Evolutionary conservation across 2,329 filamentous ascomycete species (phyloP), one percentile per base, ranked within the genome.

Genomic region (Periconia sp.): DNA sequence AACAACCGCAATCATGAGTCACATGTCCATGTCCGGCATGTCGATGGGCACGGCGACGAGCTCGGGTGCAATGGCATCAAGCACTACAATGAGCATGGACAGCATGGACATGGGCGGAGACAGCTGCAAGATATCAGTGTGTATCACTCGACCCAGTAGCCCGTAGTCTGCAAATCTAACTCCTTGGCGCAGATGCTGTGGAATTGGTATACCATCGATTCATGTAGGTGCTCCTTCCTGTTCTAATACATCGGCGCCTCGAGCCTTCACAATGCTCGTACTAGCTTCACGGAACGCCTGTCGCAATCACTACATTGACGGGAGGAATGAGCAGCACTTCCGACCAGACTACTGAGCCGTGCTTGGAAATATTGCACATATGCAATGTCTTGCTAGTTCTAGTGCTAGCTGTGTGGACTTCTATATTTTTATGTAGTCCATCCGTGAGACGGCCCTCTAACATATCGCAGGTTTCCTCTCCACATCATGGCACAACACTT

Each of bases 191-290:
- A 65, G 59, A 91, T 91, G 87, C 73, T 89, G 35, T 90, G 87
- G 86, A 91, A 91, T 66, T 89, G 86, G 85, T 77, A 88, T 66
- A 88, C 84, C 1, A 73, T 88, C 59, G 83, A 87, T 62, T 70
- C 85, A 13, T 90, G 77, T 64, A 57, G 28, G 57, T 55, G 15
- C 18, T 34, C 25, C n/a, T 15, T 3, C 7, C 18, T 28, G n/a
- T 31, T n/a, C 15, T 2, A 16, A 13, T 11, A 33, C 12, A 30
- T n/a, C n/a, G n/a, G n/a, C n/a, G n/a, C n/a, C n/a, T n/a, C n/a
- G n/a, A n/a, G n/a, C n/a, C n/a, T n/a, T n/a, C n/a, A n/a, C n/a
- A n/a, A n/a, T n/a, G n/a, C n/a, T n/a, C n/a, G n/a, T n/a, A n/a
- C n/a, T n/a, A n/a, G n/a, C n/a, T n/a, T n/a, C n/a, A n/a, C n/a